A percentile compares a stretch with the other conserved stretches of the same genome.
These are phyloP conservation scores for Eucalyptus camaldulensis DNA, from an alignment of 345 rosid species.

Conservation along the genomic window DNA sequence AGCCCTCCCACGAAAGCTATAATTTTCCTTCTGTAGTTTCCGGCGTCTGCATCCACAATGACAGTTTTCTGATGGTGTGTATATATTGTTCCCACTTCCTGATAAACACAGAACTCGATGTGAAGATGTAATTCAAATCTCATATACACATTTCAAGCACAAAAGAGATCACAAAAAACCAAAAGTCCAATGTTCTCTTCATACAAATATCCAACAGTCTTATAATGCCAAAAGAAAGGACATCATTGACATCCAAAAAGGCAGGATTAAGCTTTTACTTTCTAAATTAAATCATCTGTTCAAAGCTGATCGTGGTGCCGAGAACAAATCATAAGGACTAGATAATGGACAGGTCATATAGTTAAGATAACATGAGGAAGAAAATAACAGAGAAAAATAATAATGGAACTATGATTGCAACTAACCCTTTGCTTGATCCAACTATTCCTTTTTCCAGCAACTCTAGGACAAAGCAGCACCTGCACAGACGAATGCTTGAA, in stretches of 20 bases:
- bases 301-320: neutral
- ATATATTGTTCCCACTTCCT: conserved; percentile 92
- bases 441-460: conserved; percentile 90
- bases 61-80: conserved; percentile 96
- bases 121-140: neutral
- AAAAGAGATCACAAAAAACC: neutral
- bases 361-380: neutral
- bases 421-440: conserved; percentile 83
- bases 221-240: neutral
- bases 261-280: neutral
- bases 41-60: conserved; percentile 91
- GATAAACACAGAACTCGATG: neutral
- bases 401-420: neutral
- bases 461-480: conserved; percentile 85
- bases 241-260: neutral
- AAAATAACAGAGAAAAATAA: neutral
- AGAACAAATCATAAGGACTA: neutral
- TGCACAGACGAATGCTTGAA: conserved; percentile 93
- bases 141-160: neutral
- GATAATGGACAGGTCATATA: neutral
- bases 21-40: conserved; percentile 59
- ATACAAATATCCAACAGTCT: neutral
- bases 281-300: neutral
- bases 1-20: conserved; percentile 95
- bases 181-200: neutral